Evolutionary conservation across 116 monocot genomes (phyloP).

Genomic region (Papilionanthe hybrid): DNA sequence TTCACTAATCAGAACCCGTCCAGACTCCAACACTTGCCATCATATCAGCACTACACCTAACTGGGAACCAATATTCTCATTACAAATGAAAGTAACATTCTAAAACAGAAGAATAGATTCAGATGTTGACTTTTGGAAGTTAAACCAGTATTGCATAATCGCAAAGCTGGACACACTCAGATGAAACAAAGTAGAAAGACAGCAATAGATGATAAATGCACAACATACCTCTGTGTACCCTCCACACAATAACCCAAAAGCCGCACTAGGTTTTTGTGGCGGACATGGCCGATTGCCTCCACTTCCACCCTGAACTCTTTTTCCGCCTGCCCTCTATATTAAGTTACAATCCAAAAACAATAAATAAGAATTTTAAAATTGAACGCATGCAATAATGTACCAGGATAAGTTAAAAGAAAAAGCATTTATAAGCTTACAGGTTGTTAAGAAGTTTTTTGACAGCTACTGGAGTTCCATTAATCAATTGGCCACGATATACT

Average conservation of each 20-base stretch:
- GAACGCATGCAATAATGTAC: not conserved
- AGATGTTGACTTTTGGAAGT: not conserved
- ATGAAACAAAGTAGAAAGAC: not conserved
- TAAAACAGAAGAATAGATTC: not conserved
- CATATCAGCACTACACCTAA: not conserved
- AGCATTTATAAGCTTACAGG: slow-evolving; percentile 33
- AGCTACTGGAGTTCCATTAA: slow-evolving; percentile 68
- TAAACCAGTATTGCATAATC: not conserved
- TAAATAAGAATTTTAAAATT: not conserved
- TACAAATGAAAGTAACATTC: not conserved
- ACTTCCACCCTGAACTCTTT: slow-evolving; percentile 57
- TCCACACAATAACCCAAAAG: slow-evolving; percentile 53
- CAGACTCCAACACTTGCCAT: not conserved
- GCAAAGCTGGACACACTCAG: not conserved
- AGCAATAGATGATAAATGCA: not conserved
- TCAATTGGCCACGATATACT: slow-evolving; percentile 54
- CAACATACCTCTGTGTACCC: slow-evolving; percentile 42
- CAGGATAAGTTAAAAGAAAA: not conserved
- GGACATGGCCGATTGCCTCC: slow-evolving; percentile 57
- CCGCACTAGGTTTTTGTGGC: slow-evolving; percentile 53
- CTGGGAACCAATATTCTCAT: not conserved
- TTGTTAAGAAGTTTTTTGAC: slow-evolving; percentile 80
- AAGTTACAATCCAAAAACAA: not conserved
- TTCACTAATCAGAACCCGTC: not conserved
- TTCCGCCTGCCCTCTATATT: slow-evolving; percentile 43